A percentile compares a stretch with the other conserved stretches of the same genome.
Evolutionary conservation across 2,329 filamentous ascomycete species (phyloP).

Genomic region (Dothideomycetes sp.): DNA sequence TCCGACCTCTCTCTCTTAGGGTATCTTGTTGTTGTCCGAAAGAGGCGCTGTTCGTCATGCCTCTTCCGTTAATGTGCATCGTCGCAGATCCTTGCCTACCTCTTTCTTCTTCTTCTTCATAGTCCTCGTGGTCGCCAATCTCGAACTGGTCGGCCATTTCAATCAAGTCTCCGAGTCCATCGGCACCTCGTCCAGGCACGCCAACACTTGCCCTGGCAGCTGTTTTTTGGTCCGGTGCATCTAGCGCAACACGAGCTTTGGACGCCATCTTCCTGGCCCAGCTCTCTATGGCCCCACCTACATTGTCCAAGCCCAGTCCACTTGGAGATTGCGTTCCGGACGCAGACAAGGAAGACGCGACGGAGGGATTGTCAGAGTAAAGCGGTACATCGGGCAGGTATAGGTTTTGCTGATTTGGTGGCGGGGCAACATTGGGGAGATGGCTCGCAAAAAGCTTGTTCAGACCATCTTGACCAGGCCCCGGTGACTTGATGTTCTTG

Average conservation of each 20-base stretch:
- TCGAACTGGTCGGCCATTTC: constrained; percentile 54
- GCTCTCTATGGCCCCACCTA: constrained; percentile 77
- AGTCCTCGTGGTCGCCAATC: constrained; percentile 23
- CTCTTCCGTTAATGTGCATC: constrained; percentile 1
- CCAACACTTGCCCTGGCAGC: constrained; percentile 20
- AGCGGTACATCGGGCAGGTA: constrained; percentile 55
- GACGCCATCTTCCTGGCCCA: constrained; percentile 79
- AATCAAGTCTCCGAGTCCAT: constrained; percentile 53
- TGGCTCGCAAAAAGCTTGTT: constrained; percentile 79
- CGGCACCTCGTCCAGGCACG: constrained; percentile 23
- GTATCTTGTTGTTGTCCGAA: constrained; percentile 17
- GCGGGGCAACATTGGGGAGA: constrained; percentile 60
- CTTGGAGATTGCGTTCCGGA: constrained; percentile 14
- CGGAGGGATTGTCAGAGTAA: constrained; percentile 20
- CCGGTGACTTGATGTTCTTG: constrained; percentile 59
- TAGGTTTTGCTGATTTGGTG: constrained; percentile 43
- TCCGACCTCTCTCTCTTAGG: constrained; percentile 12
- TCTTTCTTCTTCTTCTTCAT: constrained; percentile 16
- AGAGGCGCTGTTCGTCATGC: constrained; percentile 14
- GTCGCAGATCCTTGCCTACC: constrained; percentile 16
- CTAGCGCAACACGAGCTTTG: constrained; percentile 34
- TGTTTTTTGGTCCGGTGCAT: constrained; percentile 9
- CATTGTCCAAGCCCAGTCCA: constrained; percentile 55
- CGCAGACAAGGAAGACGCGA: too few relatives aligned
- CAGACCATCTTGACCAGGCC: constrained; percentile 72